Evolutionary conservation across 257 asterid species (phyloP).

Genomic region (Jacaranda mimosifolia): DNA sequence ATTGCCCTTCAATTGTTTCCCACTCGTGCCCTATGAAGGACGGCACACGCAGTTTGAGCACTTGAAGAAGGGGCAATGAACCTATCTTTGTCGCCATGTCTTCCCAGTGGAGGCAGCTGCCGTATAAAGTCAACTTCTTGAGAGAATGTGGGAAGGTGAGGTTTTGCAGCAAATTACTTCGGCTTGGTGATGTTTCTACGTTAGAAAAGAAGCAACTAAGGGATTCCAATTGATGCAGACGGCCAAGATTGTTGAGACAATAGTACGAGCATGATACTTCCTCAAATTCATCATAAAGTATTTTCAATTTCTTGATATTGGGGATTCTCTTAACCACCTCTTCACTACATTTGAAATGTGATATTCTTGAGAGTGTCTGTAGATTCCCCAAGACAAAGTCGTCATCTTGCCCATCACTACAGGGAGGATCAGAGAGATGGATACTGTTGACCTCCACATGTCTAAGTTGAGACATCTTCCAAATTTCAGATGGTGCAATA

Average conservation of each 20-base stretch:
- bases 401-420: neutral
- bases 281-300: neutral
- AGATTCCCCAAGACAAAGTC: constrained; percentile 25
- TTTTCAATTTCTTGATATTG: constrained; percentile 30
- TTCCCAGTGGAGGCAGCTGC: constrained; percentile 15
- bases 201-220: neutral
- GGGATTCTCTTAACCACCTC: constrained; percentile 41
- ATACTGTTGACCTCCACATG: neutral
- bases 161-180: neutral
- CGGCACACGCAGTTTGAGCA: neutral
- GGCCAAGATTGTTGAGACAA: constrained; percentile 22
- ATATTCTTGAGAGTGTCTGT: neutral
- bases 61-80: constrained; percentile 32
- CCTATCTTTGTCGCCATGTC: constrained; percentile 19
- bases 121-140: neutral
- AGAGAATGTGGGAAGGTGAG: constrained; percentile 24
- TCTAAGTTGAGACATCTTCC: constrained; percentile 37
- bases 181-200: neutral
- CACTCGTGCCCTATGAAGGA: neutral
- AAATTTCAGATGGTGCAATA: constrained; percentile 2
- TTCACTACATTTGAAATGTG: constrained; percentile 13
- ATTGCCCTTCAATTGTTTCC: constrained; percentile 5
- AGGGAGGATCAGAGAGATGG: constrained; percentile 17
- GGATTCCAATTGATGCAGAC: constrained; percentile 24
- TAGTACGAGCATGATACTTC: neutral